Evolutionary conservation across 805 yeast genomes (phyloP).

Genomic region (Candida sanyiensis): DNA sequence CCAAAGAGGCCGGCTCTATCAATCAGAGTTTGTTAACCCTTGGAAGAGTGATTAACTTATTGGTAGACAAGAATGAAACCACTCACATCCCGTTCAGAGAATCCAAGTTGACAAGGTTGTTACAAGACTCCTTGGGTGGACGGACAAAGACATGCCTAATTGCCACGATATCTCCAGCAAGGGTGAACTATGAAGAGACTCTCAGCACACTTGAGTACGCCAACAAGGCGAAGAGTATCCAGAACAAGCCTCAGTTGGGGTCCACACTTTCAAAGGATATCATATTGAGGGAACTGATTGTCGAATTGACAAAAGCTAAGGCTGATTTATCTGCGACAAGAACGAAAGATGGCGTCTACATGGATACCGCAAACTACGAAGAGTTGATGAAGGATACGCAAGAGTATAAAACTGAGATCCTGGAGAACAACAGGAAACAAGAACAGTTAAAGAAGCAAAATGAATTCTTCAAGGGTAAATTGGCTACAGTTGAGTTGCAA

Average conservation of each 20-base stretch:
- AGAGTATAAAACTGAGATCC: conserved; percentile 43
- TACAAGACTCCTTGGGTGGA: conserved; percentile 85
- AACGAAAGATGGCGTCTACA: conserved; percentile 56
- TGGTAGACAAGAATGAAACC: conserved; percentile 51
- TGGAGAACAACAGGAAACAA: conserved; percentile 39
- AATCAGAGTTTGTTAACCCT: conserved; percentile 82
- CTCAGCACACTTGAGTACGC: conserved; percentile 85
- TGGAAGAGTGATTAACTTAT: conserved; percentile 80
- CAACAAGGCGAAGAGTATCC: conserved; percentile 75
- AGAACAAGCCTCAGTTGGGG: conserved; percentile 64
- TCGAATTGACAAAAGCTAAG: conserved; percentile 42
- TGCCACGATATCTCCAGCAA: conserved; percentile 84
- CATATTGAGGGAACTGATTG: conserved; percentile 42
- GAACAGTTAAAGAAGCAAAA: conserved; percentile 36
- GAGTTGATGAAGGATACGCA: conserved; percentile 44
- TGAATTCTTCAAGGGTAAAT: conserved; percentile 22
- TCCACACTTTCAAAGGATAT: conserved; percentile 46
- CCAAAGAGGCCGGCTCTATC: conserved; percentile 90
- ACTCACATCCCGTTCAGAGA: conserved; percentile 83
- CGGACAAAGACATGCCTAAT: conserved; percentile 80
- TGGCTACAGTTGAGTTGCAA: conserved; percentile 20
- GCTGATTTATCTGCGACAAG: conserved; percentile 59
- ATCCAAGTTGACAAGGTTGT: conserved; percentile 66
- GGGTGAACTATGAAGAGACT: conserved; percentile 72
- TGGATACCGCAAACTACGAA: conserved; percentile 56